Evolutionary conservation across 495 filamentous ascomycete species (phyloP), one percentile per base, ranked within the genome.

Genomic region (Penicillium atrosanguineum): DNA sequence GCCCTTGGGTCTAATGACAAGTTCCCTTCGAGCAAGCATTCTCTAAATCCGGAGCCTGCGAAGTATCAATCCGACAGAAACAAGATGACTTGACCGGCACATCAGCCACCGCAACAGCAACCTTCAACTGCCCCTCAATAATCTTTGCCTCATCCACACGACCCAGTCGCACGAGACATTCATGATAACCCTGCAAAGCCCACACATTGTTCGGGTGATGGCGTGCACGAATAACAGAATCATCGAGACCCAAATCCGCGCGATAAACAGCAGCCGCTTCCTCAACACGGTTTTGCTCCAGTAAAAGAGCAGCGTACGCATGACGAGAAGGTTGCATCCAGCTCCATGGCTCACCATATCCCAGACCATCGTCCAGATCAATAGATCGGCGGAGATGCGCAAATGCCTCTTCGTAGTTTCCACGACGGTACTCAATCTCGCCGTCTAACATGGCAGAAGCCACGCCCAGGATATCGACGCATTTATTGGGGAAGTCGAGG

Each of bases 301-400:
- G 62, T 19, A 85, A 65, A 1, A 89, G 71, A 4, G 85, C 86
- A 0, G 79, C 85, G 40, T 83, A 82, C 1, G 85, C 85, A 63
- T 89, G 85, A 3, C 84, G 74, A 0, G 80, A 76, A 4, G 86
- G 84, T 52, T 85, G 82, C 83, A 87, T 86, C 84, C 83, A 87
- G 1, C 79, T 77, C 84, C 83, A 87, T 0, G 86, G 86, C 63
- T 89, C 86, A 48, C 80, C 77, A 48, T 86, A 88, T 0, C 77
- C 78, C 9, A 89, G 68, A 0, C 56, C 56, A 50, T 85, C 81
- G 47, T 86, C 82, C 12, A 79, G 67, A 4, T 68, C 57, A 21
- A 87, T 80, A 0, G 85, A 70, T 14, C 61, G 55, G 0, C 74
- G 70, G 15, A 89, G 70, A 38, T 79, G 67, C 6, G 62, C 53